phyloP scores from a whole-genome alignment of 345 rosid species.

The Bruguiera gymnorhiza region DNA sequence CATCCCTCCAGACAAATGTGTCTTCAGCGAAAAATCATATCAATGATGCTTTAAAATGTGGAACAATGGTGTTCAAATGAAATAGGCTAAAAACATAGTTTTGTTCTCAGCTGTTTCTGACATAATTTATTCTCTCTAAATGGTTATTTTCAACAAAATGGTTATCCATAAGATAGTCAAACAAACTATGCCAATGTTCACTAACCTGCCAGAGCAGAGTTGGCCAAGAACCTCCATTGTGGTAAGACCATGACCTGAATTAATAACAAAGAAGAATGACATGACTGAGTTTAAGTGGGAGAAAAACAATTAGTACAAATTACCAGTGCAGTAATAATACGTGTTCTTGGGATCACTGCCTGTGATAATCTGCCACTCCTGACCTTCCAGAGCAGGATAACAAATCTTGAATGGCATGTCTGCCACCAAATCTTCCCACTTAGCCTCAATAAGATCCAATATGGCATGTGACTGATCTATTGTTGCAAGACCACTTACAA shows the following conservation, averaged over 20 bases:
- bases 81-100: background rate
- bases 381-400: conserved; percentile 83
- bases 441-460: conserved; percentile 67
- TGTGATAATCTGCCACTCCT: conserved; percentile 92
- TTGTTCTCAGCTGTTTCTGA: background rate
- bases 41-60: background rate
- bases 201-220: conserved; percentile 92
- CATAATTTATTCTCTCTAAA: no score
- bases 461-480: conserved; percentile 70
- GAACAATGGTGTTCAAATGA: background rate
- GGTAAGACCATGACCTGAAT: conserved; percentile 95
- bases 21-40: background rate
- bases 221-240: conserved; percentile 99
- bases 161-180: background rate
- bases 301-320: background rate
- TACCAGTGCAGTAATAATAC: conserved; percentile 28
- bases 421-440: conserved; percentile 90
- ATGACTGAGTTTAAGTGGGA: background rate
- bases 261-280: conserved; percentile 8
- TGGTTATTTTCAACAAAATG: background rate
- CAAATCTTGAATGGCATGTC: conserved; percentile 95
- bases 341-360: conserved; percentile 99
- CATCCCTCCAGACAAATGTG: background rate
- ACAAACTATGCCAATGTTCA: background rate
- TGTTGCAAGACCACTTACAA: conserved; percentile 72